phyloP scores from a whole-genome alignment of 495 filamentous ascomycete genomes.

The Aspergillus hancockii region DNA sequence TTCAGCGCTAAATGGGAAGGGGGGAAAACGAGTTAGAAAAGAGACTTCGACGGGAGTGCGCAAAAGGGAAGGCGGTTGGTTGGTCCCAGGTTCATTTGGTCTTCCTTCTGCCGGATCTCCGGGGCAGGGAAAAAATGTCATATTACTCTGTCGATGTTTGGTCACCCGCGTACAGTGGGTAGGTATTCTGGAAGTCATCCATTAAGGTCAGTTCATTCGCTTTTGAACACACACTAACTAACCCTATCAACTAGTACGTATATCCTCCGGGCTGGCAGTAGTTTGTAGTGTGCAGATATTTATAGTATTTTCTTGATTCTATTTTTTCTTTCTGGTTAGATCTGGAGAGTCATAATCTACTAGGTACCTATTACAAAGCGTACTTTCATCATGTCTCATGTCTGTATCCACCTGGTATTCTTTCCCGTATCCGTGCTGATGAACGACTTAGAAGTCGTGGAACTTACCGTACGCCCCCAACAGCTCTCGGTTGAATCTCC shows the following conservation, averaged over 20 bases:
- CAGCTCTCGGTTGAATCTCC: slow-evolving; percentile 3
- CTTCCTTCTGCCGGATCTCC: slow-evolving; percentile 1
- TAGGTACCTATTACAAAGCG: too few species aligned
- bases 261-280: too few species aligned
- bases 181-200: too few species aligned
- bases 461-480: too few species aligned
- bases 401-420: not conserved
- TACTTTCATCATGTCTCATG: not conserved
- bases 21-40: slow-evolving; percentile 19
- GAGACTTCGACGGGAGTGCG: slow-evolving; percentile 11
- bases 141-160: not conserved
- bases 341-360: too few species aligned
- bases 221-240: not conserved
- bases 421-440: not conserved
- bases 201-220: too few species aligned
- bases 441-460: too few species aligned
- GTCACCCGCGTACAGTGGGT: not conserved
- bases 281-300: too few species aligned
- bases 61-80: slow-evolving; percentile 3
- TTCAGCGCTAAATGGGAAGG: slow-evolving; percentile 24
- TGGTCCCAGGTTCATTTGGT: too few species aligned
- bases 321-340: too few species aligned
- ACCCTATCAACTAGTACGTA: not conserved
- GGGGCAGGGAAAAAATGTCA: slow-evolving; percentile 5
- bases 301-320: too few species aligned